Percentiles rank a stretch among this genome's conserved stretches.
Conservation (phyloP, 2,329 filamentous ascomycete genomes). For the Aureobasidium sp. region DNA sequence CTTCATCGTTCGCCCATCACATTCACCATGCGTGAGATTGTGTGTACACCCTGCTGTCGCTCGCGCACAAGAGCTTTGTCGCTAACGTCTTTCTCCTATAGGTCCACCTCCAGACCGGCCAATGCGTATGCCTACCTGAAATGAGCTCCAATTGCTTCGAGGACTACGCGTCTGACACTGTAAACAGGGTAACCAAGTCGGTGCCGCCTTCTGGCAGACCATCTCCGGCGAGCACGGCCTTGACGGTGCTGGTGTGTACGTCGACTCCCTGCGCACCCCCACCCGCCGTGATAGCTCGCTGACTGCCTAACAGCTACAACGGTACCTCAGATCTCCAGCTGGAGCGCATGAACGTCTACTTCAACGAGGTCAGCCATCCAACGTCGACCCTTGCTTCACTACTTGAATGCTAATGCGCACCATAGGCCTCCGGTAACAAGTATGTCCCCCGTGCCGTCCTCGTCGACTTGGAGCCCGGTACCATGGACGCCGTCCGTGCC, state of each 20-base stretch:
- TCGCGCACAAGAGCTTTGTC: constrained; percentile 20
- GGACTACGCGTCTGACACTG: neutral
- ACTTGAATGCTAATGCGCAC: constrained; percentile 25
- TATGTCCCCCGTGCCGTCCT: constrained; percentile 99
- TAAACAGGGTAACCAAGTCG: constrained; percentile 95
- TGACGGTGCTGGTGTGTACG: constrained; percentile 92
- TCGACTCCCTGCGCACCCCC: constrained; percentile 25
- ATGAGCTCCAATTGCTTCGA: constrained; percentile 11
- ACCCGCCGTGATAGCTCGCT: constrained; percentile 20
- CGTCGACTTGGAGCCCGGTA: constrained; percentile 98
- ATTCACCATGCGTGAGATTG: constrained; percentile 61
- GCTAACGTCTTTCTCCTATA: constrained; percentile 56
- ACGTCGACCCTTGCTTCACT: constrained; percentile 18
- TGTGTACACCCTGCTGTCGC: constrained; percentile 39
- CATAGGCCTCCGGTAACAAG: constrained; percentile 90
- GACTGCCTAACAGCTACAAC: constrained; percentile 64
- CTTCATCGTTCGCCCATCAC: constrained; percentile 11
- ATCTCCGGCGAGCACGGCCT: constrained; percentile 76
- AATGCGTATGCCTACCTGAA: constrained; percentile 68
- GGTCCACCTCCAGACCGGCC: constrained; percentile 99
- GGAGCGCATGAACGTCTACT: constrained; percentile 99
- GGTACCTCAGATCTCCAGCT: constrained; percentile 98
- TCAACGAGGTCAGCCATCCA: constrained; percentile 71
- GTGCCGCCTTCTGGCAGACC: constrained; percentile 91
- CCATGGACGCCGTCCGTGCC: constrained; percentile 98